These are phyloP conservation scores for Huntiella omanensis DNA, from an alignment of 2,329 filamentous ascomycete genomes.

Conservation along the genomic window DNA sequence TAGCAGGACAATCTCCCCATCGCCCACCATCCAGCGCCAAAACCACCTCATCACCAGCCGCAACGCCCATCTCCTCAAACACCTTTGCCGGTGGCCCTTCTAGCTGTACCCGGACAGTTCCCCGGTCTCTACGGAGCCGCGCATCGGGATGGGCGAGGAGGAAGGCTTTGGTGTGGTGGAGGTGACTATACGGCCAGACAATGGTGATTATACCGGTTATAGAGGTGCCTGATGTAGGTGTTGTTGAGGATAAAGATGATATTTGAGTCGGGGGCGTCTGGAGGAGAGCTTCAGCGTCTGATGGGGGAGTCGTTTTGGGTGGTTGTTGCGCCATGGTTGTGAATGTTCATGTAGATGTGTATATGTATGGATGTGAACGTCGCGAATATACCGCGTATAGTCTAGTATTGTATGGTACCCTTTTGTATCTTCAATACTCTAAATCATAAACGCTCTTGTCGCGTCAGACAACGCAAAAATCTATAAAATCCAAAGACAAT, in stretches of 20 bases:
- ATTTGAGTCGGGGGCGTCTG: slow-evolving; percentile 28
- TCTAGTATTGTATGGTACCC: too few relatives aligned
- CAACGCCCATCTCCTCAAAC: slow-evolving; percentile 46
- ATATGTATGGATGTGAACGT: too few relatives aligned
- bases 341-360: too few relatives aligned
- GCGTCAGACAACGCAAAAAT: too few relatives aligned
- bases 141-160: slow-evolving; percentile 73
- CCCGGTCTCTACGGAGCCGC: slow-evolving; percentile 54
- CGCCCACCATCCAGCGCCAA: slow-evolving; percentile 49
- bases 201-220: slow-evolving; percentile 63
- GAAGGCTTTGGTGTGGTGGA: slow-evolving; percentile 54
- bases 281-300: slow-evolving; percentile 13
- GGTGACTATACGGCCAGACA: slow-evolving; percentile 78
- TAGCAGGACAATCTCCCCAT: slow-evolving; percentile 38
- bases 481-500: too few relatives aligned
- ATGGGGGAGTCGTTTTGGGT: background rate
- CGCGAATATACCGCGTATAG: too few relatives aligned
- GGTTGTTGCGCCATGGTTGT: too few relatives aligned
- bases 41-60: slow-evolving; percentile 59
- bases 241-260: slow-evolving; percentile 31
- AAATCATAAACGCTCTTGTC: too few relatives aligned
- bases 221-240: slow-evolving; percentile 22
- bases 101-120: slow-evolving; percentile 67
- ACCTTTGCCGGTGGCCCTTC: slow-evolving; percentile 49
- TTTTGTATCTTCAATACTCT: too few relatives aligned